Conservation (phyloP, 2,329 filamentous ascomycete genomes). For the Colletotrichum truncatum region DNA sequence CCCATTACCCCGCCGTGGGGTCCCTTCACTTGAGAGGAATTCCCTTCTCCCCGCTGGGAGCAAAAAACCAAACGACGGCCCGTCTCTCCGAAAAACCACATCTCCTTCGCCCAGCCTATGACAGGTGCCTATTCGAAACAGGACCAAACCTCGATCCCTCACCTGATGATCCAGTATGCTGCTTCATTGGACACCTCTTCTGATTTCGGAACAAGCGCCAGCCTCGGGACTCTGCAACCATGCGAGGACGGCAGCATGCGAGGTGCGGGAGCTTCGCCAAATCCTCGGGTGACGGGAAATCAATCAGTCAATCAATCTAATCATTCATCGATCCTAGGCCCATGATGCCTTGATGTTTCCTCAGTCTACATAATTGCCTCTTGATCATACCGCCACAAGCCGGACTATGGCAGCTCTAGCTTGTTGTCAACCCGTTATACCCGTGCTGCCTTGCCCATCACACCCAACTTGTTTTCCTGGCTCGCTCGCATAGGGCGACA, state of each 20-base stretch:
- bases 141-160: slow-evolving; percentile 18
- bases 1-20: slow-evolving; percentile 32
- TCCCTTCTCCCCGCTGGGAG: slow-evolving; percentile 9
- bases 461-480: too few species aligned
- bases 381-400: neutral
- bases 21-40: slow-evolving; percentile 5
- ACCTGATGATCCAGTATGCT: slow-evolving; percentile 3
- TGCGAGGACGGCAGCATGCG: slow-evolving; percentile 3
- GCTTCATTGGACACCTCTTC: slow-evolving; percentile 6
- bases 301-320: neutral
- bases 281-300: slow-evolving; percentile 13
- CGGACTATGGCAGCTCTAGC: neutral
- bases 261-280: slow-evolving; percentile 11
- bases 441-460: too few species aligned
- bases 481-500: too few species aligned
- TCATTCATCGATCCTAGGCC: neutral
- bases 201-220: slow-evolving; percentile 7
- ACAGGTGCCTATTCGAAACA: slow-evolving; percentile 19
- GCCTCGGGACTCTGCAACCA: slow-evolving; percentile 3
- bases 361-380: neutral
- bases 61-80: slow-evolving; percentile 40
- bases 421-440: neutral
- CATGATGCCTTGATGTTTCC: neutral
- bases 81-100: slow-evolving; percentile 42
- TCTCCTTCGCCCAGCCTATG: neutral